Conservation (phyloP, 331 rosid species). For the Arachis monticola region DNA sequence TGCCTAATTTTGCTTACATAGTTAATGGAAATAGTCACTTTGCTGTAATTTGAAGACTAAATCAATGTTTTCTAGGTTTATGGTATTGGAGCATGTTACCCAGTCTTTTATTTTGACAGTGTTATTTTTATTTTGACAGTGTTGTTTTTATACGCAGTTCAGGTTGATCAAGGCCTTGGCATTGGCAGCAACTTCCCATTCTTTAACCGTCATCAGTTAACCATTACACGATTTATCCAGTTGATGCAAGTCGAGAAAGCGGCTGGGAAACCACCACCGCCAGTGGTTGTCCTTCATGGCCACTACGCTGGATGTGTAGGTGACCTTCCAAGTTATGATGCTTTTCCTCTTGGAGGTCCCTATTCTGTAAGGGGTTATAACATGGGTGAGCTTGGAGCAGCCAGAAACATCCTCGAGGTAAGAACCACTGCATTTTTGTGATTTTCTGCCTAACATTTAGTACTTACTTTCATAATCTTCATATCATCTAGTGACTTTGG, state of each 20-base stretch:
- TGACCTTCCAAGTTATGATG: constrained; percentile 86
- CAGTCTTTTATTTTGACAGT: constrained; percentile 20
- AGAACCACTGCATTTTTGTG: constrained; percentile 16
- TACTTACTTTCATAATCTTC: neutral
- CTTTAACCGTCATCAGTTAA: constrained; percentile 87
- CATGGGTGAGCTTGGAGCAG: constrained; percentile 89
- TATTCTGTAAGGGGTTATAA: constrained; percentile 85
- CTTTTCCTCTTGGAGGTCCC: constrained; percentile 87
- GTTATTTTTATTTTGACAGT: constrained; percentile 5
- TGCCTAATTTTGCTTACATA: constrained; percentile 22
- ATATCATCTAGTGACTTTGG: neutral
- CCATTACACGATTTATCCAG: constrained; percentile 69
- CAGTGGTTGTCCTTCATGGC: constrained; percentile 80
- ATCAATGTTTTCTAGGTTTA: constrained; percentile 15
- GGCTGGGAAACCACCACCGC: constrained; percentile 86
- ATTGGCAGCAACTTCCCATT: constrained; percentile 75
- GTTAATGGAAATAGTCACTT: constrained; percentile 15
- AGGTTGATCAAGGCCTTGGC: constrained; percentile 87
- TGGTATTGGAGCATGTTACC: neutral
- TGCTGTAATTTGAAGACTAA: constrained; percentile 14
- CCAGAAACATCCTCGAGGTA: constrained; percentile 86
- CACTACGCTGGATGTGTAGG: constrained; percentile 94
- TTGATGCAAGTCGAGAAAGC: constrained; percentile 79
- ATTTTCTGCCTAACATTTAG: neutral
- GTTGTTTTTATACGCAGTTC: constrained; percentile 7